phyloP scores from a whole-genome alignment of 257 asterid species.

The Oldenlandia corymbosa region DNA sequence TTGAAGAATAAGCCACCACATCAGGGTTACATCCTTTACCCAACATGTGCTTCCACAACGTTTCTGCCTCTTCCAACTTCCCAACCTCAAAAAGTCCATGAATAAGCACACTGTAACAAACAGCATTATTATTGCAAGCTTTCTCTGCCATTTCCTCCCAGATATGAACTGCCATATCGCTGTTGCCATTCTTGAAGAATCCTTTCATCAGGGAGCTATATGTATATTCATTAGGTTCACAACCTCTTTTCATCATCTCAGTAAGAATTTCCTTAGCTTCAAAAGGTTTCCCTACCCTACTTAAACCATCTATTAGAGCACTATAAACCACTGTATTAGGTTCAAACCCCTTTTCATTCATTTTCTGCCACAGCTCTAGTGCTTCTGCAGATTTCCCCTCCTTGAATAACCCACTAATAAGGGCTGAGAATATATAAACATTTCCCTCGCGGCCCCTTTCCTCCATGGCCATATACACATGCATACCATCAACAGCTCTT shows the following conservation, averaged over 20 bases:
- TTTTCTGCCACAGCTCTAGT: conserved; percentile 47
- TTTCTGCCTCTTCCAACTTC: conserved; percentile 63
- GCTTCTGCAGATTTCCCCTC: conserved; percentile 66
- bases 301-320: conserved; percentile 81
- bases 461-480: conserved; percentile 57
- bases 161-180: conserved; percentile 56
- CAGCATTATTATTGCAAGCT: conserved; percentile 40
- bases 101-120: conserved; percentile 73
- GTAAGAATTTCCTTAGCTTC: conserved; percentile 55
- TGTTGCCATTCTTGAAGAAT: conserved; percentile 58
- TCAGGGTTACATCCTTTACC: conserved; percentile 68
- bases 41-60: conserved; percentile 71
- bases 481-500: conserved; percentile 57
- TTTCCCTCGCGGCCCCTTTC: conserved; percentile 56
- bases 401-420: conserved; percentile 78
- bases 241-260: conserved; percentile 54
- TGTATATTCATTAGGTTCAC: conserved; percentile 62
- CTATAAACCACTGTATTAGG: conserved; percentile 75
- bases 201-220: conserved; percentile 83
- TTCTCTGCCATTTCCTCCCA: conserved; percentile 69
- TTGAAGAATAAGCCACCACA: conserved; percentile 75
- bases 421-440: conserved; percentile 66
- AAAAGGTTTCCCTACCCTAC: conserved; percentile 53
- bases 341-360: conserved; percentile 55
- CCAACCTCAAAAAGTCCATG: conserved; percentile 73